Evolutionary conservation across 257 asterid genomes (phyloP), one percentile per base, ranked within the genome.

Genomic region (Galeopsis tetrahit): DNA sequence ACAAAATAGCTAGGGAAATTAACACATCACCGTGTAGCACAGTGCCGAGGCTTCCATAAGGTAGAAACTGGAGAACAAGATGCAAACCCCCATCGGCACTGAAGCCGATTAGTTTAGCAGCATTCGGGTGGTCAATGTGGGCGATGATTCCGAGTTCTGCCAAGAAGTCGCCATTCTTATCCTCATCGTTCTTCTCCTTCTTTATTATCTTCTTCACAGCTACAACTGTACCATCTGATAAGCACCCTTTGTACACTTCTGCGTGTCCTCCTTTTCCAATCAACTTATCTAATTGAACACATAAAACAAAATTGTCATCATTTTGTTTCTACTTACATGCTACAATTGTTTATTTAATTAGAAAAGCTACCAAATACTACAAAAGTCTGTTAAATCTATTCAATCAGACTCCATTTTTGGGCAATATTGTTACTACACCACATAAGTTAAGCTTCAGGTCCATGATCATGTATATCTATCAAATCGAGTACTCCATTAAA

Each of bases 261-360:
- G 99, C 98, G 72, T 92, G 97, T 6, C 99, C 99, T 5, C 98
- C 99, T 90, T 92, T 87, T 61, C 99, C 99, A 42, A 95, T 81
- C 82, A 93, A 60, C 73, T 88, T 87, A 72, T 87, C 98, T 66
- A 31, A 67, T 43, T 59, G 53, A 51, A 72, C 63, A 80, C 40
- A 57, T 15, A 4, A 44, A 48, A 64, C 65, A 46, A 9, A 28
- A 63, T 11, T 10, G 3, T 0, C 33, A 7, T 7, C 51, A 44
- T 44, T 44, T 44, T 13, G 14, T 46, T 15, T 46, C 15, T 13
- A 13, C 17, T 46, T 21, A 21, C 28, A 21, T 21, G 28, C 28
- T 21, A 21, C 28, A 21, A 21, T 21, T 21, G 28, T 21, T 21
- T 21, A 21, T 21, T 21, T 21, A 21, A 21, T 21, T 46, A 46